A percentile compares a stretch with the other conserved stretches of the same genome.
Evolutionary conservation across 2,329 filamentous ascomycete genomes (phyloP).

Genomic region (Cercospora beticola): DNA sequence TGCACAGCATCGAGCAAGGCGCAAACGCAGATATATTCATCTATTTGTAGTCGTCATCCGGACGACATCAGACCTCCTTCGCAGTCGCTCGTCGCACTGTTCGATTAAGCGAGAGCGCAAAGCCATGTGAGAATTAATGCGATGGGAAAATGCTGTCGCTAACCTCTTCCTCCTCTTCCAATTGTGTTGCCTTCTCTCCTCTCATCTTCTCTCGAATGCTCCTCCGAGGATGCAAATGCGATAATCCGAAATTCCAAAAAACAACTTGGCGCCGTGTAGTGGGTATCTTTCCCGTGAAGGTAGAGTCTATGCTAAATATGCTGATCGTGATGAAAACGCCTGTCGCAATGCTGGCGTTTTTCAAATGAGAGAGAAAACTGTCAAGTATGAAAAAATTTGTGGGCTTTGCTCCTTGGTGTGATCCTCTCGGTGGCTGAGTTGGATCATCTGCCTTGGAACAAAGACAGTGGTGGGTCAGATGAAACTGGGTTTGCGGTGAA

Average conservation of each 20-base stretch:
- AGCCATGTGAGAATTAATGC: background rate
- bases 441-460: constrained; percentile 26
- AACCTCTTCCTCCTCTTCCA: background rate
- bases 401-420: constrained; percentile 21
- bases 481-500: constrained; percentile 18
- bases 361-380: constrained; percentile 18
- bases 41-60: constrained; percentile 1
- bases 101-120: background rate
- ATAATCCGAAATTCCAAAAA: background rate
- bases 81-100: background rate
- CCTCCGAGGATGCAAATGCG: background rate
- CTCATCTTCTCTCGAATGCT: background rate
- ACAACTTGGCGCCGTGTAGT: constrained; percentile 1
- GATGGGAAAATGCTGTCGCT: background rate
- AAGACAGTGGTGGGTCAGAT: constrained; percentile 25
- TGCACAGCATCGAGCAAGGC: background rate
- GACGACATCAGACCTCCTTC: constrained; percentile 1
- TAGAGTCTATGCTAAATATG: constrained; percentile 26
- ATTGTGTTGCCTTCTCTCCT: background rate
- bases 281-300: constrained; percentile 26
- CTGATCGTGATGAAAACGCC: constrained; percentile 18
- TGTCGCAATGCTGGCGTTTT: constrained; percentile 26
- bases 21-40: constrained; percentile 4
- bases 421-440: constrained; percentile 20
- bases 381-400: constrained; percentile 16